These are phyloP conservation scores for Rhodosorus marinus DNA, from an alignment of 23 red algal species.

Conservation along the genomic window DNA sequence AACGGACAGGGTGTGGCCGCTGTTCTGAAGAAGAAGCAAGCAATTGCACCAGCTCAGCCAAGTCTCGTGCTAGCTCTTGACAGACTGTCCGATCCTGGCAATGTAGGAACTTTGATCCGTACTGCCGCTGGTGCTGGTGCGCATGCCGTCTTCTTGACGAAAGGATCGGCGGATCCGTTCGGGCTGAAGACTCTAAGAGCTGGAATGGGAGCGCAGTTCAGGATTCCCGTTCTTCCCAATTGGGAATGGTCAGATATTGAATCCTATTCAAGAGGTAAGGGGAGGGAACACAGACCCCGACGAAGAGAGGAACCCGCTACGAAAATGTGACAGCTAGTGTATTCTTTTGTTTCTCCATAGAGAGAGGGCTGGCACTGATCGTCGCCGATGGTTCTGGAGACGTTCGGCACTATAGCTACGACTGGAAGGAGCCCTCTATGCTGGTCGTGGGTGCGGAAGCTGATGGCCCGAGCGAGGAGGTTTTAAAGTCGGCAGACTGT, in stretches of 20 bases:
- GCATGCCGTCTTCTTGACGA: conserved; percentile 25
- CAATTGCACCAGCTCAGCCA: background rate
- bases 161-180: conserved; percentile 62
- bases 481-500: conserved; percentile 10
- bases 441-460: conserved; percentile 71
- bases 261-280: background rate
- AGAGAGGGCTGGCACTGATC: conserved; percentile 5
- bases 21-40: background rate
- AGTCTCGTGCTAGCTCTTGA: conserved; percentile 46
- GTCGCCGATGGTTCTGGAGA: conserved; percentile 15
- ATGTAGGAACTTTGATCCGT: conserved; percentile 71
- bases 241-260: conserved; percentile 12
- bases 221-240: conserved; percentile 20
- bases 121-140: conserved; percentile 51
- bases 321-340: background rate
- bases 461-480: conserved; percentile 30
- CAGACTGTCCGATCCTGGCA: conserved; percentile 71
- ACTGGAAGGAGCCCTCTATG: conserved; percentile 16
- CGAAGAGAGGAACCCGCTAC: background rate
- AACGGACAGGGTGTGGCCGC: background rate
- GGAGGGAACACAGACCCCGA: background rate
- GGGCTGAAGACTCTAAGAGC: conserved; percentile 66
- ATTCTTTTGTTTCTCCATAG: conserved; percentile 4
- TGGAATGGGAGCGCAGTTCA: conserved; percentile 93
- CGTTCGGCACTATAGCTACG: conserved; percentile 7